Evolutionary conservation across 768 basidiomycete species (phyloP).

Genomic region (Fistulinella prunicolor): DNA sequence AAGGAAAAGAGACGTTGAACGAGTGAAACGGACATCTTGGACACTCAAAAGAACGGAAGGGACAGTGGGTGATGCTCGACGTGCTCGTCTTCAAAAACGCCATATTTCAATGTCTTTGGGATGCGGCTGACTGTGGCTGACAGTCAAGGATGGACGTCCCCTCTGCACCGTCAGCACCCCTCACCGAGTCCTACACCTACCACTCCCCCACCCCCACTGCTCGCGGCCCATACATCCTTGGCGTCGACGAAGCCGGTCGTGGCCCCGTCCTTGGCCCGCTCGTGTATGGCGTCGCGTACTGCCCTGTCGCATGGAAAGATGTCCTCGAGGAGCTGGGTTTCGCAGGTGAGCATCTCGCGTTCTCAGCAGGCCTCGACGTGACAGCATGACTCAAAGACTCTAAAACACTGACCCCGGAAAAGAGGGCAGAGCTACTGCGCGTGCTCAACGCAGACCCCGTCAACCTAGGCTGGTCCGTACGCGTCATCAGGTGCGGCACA

Average conservation of each 20-base stretch:
- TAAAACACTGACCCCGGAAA: conserved; percentile 77
- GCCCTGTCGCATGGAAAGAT: conserved; percentile 73
- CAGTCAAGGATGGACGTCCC: conserved; percentile 35
- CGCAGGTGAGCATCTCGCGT: conserved; percentile 56
- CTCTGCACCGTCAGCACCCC: conserved; percentile 57
- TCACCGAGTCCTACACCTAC: conserved; percentile 72
- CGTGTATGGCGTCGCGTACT: conserved; percentile 95
- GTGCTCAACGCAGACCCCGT: conserved; percentile 66
- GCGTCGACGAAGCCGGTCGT: conserved; percentile 98
- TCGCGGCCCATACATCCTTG: conserved; percentile 83
- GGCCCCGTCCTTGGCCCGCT: conserved; percentile 95
- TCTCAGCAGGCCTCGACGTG: no score
- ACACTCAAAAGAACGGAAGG: no score
- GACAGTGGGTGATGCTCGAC: no score
- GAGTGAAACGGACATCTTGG: conserved; percentile 14
- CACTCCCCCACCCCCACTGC: conserved; percentile 71
- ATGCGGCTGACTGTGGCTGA: conserved; percentile 10
- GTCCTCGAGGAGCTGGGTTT: conserved; percentile 81
- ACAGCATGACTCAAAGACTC: conserved; percentile 63
- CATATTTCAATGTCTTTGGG: conserved; percentile 7
- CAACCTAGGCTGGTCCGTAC: conserved; percentile 80
- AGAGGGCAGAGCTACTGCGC: conserved; percentile 59
- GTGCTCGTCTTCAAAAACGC: no score
- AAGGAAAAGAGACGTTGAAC: conserved; percentile 10
- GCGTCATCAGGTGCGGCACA: conserved; percentile 58